phyloP scores from a whole-genome alignment of 2,329 filamentous ascomycete genomes.

The Claviceps quebecensis region DNA sequence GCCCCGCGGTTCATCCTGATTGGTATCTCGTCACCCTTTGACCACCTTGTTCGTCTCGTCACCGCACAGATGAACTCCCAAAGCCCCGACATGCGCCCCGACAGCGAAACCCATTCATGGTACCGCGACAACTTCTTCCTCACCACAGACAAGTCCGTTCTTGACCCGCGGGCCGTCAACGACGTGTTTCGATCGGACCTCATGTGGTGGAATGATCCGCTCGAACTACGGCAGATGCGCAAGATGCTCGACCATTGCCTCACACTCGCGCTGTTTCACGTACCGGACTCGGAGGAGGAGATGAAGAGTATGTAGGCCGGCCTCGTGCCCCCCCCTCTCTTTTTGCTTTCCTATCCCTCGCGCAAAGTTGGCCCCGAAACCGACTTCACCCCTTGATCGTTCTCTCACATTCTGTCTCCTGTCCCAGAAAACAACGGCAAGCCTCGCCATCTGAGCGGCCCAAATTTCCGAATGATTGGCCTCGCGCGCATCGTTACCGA shows the following conservation, averaged over 20 bases:
- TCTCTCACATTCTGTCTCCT: neutral
- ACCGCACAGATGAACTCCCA: conserved; percentile 7
- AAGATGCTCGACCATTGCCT: conserved; percentile 43
- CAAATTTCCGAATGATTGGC: conserved; percentile 23
- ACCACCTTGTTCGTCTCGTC: neutral
- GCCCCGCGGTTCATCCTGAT: neutral
- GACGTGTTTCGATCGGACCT: conserved; percentile 40
- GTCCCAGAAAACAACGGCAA: conserved; percentile 18
- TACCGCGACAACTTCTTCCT: conserved; percentile 41
- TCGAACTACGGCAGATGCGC: conserved; percentile 33
- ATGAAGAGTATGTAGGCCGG: conserved; percentile 21
- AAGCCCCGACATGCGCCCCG: conserved; percentile 12
- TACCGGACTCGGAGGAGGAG: conserved; percentile 23
- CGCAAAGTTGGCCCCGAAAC: neutral
- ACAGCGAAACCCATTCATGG: conserved; percentile 29
- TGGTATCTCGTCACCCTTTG: no score
- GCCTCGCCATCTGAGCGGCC: conserved; percentile 16
- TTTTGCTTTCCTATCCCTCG: neutral
- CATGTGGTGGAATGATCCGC: conserved; percentile 45
- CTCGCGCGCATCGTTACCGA: conserved; percentile 51
- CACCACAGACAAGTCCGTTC: conserved; percentile 43
- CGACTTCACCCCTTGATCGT: neutral
- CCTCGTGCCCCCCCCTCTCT: neutral
- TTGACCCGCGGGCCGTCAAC: conserved; percentile 41
- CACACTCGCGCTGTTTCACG: conserved; percentile 43